Evolutionary conservation across 164 flowering plant genomes (phyloP).

Genomic region (Liquidambar formosana): DNA sequence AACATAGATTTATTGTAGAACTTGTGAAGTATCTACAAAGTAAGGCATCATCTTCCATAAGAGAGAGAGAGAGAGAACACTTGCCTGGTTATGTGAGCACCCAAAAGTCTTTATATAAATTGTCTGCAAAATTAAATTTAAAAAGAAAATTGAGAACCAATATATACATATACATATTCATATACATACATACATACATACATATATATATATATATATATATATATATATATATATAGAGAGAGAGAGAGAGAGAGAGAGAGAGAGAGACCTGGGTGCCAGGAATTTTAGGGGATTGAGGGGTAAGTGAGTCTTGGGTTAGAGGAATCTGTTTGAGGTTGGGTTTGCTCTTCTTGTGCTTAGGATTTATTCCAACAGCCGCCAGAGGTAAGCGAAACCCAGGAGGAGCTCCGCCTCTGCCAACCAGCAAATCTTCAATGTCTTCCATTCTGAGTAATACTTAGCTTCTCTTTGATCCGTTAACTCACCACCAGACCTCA

Average conservation of each 20-base stretch:
- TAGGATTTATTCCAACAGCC: conserved; percentile 64
- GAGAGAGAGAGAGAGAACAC: not conserved
- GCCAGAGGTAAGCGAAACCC: conserved; percentile 75
- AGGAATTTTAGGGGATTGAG: conserved; percentile 45
- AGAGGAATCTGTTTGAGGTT: not conserved
- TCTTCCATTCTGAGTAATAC: conserved; percentile 78
- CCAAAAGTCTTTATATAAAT: conserved; percentile 95
- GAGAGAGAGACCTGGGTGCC: conserved; percentile 69
- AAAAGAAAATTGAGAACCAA: not conserved
- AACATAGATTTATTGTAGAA: too few relatives aligned
- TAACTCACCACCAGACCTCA: not conserved
- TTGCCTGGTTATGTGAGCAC: conserved; percentile 97
- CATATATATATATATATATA: not conserved
- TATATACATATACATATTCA: not conserved
- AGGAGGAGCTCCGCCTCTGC: conserved; percentile 64
- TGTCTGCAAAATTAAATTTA: conserved; percentile 45
- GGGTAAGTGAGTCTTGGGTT: conserved; percentile 10
- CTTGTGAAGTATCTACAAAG: too few relatives aligned
- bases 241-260: conserved; percentile 8
- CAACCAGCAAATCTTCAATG: conserved; percentile 75
- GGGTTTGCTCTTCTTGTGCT: conserved; percentile 36
- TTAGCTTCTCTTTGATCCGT: too few relatives aligned
- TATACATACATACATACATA: not conserved
- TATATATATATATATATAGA: not conserved
- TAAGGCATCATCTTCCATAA: not conserved